These are phyloP conservation scores for Capillidium heterosporum DNA, from an alignment of 371 early-diverging fungal species.

Conservation along the genomic window DNA sequence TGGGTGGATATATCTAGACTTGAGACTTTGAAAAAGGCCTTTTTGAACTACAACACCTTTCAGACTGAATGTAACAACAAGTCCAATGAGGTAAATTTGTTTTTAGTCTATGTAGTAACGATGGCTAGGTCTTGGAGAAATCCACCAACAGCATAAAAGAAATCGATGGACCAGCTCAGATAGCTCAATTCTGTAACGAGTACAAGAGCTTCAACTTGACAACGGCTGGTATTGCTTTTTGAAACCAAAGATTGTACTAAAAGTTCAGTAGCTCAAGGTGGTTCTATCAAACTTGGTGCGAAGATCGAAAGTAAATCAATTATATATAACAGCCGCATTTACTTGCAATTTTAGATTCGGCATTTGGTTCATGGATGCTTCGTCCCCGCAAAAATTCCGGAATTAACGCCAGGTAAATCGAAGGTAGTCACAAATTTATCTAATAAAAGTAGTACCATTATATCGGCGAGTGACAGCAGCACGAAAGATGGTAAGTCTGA, in stretches of 20 bases:
- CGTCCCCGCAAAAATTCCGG: conserved; percentile 1
- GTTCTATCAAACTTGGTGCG: not conserved
- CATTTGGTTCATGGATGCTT: conserved; percentile 1
- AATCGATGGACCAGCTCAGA: not conserved
- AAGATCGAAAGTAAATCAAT: not conserved
- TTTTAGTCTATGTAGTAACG: not conserved
- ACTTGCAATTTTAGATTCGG: not conserved
- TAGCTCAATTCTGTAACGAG: not conserved
- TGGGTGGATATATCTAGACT: not conserved
- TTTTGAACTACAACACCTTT: not conserved
- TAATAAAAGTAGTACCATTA: not conserved
- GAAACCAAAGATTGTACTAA: not conserved
- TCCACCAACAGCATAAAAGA: not conserved
- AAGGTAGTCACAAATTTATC: not conserved
- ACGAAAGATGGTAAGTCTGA: not conserved
- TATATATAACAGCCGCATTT: too few relatives aligned
- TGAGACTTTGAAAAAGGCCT: not conserved
- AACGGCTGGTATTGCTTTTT: not conserved
- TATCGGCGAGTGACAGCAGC: not conserved
- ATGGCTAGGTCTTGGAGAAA: not conserved
- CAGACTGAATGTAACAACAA: not conserved
- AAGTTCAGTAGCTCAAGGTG: not conserved
- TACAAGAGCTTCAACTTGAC: not conserved
- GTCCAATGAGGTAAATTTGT: not conserved
- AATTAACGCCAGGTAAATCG: not conserved